Evolutionary conservation across 2,329 filamentous ascomycete species (phyloP).

Genomic region (Camillea tinctor): DNA sequence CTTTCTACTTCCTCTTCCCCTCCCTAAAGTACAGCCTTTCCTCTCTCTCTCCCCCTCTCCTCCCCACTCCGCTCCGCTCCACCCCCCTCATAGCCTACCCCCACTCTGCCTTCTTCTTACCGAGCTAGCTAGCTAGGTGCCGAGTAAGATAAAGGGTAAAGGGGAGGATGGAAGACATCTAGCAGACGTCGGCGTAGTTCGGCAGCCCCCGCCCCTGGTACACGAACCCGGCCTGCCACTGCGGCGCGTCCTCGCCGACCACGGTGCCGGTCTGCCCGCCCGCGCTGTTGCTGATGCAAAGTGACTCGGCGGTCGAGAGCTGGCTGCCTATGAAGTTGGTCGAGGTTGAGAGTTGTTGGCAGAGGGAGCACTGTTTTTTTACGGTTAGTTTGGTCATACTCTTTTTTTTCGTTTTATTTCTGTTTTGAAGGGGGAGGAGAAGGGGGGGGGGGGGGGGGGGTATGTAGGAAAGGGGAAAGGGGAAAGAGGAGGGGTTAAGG

Average conservation of each 20-base stretch:
- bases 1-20: too few species aligned
- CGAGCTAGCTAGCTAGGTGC: too few species aligned
- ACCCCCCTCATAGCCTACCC: too few species aligned
- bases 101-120: too few species aligned
- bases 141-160: background rate
- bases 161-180: slow-evolving; percentile 13
- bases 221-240: slow-evolving; percentile 38
- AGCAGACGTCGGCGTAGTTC: slow-evolving; percentile 34
- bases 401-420: too few species aligned
- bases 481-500: too few species aligned
- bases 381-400: background rate
- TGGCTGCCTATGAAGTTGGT: slow-evolving; percentile 37
- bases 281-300: slow-evolving; percentile 29
- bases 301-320: slow-evolving; percentile 31
- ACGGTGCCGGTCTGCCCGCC: slow-evolving; percentile 34
- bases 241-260: slow-evolving; percentile 33
- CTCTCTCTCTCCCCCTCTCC: too few species aligned
- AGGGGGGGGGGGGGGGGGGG: background rate
- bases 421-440: background rate
- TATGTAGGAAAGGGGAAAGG: background rate
- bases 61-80: too few species aligned
- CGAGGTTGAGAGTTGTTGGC: slow-evolving; percentile 31
- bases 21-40: too few species aligned
- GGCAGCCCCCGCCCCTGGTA: slow-evolving; percentile 29
- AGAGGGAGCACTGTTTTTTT: slow-evolving; percentile 30